Evolutionary conservation across 768 basidiomycete genomes (phyloP).

Genomic region (Russula sp.): DNA sequence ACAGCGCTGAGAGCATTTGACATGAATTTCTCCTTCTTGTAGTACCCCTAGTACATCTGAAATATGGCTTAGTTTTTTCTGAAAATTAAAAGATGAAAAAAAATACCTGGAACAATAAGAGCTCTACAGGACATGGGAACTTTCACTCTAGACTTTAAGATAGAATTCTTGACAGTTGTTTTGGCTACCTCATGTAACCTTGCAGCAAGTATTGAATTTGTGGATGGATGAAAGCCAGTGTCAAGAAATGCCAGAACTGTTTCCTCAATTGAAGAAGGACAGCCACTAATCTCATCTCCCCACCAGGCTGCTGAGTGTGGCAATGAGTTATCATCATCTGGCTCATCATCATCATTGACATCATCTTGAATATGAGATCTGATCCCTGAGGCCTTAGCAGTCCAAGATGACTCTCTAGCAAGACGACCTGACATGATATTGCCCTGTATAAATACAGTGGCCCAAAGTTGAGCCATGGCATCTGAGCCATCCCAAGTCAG

Average conservation of each 20-base stretch:
- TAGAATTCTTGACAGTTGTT: slow-evolving; percentile 43
- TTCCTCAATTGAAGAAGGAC: slow-evolving; percentile 61
- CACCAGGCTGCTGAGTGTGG: slow-evolving; percentile 64
- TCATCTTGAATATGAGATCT: slow-evolving; percentile 30
- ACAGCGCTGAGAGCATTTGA: slow-evolving; percentile 48
- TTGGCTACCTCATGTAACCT: slow-evolving; percentile 53
- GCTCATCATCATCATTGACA: slow-evolving; percentile 31
- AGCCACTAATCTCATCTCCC: slow-evolving; percentile 59
- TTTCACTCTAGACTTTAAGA: slow-evolving; percentile 47
- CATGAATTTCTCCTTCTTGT: slow-evolving; percentile 53
- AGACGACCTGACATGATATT: slow-evolving; percentile 32
- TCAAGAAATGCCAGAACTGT: slow-evolving; percentile 56
- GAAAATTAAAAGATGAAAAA: background rate
- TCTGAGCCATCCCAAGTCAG: slow-evolving; percentile 31
- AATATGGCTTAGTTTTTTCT: background rate
- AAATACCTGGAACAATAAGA: slow-evolving; percentile 56
- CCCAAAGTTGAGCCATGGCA: slow-evolving; percentile 33
- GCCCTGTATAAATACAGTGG: slow-evolving; percentile 31
- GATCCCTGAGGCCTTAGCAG: slow-evolving; percentile 35
- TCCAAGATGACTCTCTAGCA: slow-evolving; percentile 31
- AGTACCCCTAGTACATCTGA: slow-evolving; percentile 54
- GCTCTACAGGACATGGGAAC: slow-evolving; percentile 59
- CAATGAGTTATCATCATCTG: slow-evolving; percentile 20
- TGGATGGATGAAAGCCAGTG: slow-evolving; percentile 54
- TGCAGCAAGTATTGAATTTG: slow-evolving; percentile 48